Conservation (phyloP, 2,329 filamentous ascomycete genomes). For the Curvularia hawaiiensis region DNA sequence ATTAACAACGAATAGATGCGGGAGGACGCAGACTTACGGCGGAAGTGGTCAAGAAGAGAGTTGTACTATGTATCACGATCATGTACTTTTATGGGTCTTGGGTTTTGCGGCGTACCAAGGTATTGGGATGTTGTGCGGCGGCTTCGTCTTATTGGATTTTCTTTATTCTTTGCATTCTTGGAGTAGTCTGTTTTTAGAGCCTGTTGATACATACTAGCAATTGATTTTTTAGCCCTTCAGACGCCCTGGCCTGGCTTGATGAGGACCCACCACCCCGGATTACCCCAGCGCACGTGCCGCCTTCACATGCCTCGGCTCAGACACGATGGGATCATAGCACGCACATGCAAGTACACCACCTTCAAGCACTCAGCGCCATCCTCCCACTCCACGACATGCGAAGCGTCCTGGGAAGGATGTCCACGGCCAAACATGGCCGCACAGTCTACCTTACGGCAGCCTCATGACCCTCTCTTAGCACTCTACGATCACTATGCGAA, state of each 20-base stretch:
- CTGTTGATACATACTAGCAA: neutral
- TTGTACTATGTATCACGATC: neutral
- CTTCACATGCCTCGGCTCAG: conserved; percentile 37
- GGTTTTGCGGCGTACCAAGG: neutral
- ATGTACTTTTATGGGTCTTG: neutral
- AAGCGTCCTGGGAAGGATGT: conserved; percentile 23
- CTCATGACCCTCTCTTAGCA: conserved; percentile 52
- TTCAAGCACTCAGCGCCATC: conserved; percentile 5
- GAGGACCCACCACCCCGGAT: conserved; percentile 17
- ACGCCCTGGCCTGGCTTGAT: neutral
- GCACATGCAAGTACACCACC: conserved; percentile 25
- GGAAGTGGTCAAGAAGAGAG: neutral
- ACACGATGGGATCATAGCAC: conserved; percentile 13
- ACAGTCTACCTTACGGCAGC: conserved; percentile 75
- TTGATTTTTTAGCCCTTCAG: neutral
- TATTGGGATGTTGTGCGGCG: neutral
- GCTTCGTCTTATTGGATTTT: neutral
- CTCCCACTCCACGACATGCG: conserved; percentile 32
- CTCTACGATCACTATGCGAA: conserved; percentile 57
- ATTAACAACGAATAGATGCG: neutral
- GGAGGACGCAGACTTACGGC: neutral
- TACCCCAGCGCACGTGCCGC: conserved; percentile 23
- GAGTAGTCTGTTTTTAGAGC: neutral
- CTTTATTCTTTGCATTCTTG: neutral
- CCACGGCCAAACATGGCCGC: conserved; percentile 69